Conservation (phyloP, 1,139 yeast species). For the Lodderomyces beijingensis region DNA sequence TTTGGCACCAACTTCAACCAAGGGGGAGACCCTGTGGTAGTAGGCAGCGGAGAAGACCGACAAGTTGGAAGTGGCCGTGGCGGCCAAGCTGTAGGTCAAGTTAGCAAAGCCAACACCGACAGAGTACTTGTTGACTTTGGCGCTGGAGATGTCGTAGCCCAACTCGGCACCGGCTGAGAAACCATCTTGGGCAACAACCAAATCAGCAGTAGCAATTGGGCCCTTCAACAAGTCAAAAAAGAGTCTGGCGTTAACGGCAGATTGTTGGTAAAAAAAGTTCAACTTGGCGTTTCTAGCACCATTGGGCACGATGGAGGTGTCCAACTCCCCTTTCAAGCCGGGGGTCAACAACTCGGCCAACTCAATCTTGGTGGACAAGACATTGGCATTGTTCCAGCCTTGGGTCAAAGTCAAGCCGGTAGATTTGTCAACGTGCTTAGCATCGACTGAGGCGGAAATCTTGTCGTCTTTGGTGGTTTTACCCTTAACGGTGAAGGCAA, state of each 20-base stretch:
- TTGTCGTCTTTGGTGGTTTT: slow-evolving; percentile 80
- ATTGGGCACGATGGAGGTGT: slow-evolving; percentile 84
- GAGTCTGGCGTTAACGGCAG: slow-evolving; percentile 90
- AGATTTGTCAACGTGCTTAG: slow-evolving; percentile 90
- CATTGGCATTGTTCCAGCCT: slow-evolving; percentile 96
- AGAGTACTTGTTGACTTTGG: slow-evolving; percentile 90
- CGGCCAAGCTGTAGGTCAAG: slow-evolving; percentile 82
- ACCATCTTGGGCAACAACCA: slow-evolving; percentile 93
- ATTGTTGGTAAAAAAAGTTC: slow-evolving; percentile 89
- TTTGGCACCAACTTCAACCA: slow-evolving; percentile 96
- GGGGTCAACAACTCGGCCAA: slow-evolving; percentile 89
- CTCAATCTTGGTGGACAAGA: slow-evolving; percentile 90
- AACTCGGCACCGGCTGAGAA: slow-evolving; percentile 97
- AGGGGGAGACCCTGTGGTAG: slow-evolving; percentile 91
- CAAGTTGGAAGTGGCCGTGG: slow-evolving; percentile 86
- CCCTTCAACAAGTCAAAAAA: slow-evolving; percentile 95
- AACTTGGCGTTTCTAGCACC: slow-evolving; percentile 87
- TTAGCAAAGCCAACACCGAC: slow-evolving; percentile 92
- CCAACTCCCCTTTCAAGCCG: slow-evolving; percentile 90
- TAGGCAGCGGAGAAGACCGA: slow-evolving; percentile 92
- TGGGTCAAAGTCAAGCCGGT: slow-evolving; percentile 92
- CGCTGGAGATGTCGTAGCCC: slow-evolving; percentile 91
- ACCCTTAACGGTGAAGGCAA: slow-evolving; percentile 91
- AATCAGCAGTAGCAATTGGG: slow-evolving; percentile 92
- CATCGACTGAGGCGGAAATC: slow-evolving; percentile 85